Conservation (phyloP, 768 basidiomycete genomes). For the Naganishia onofrii region DNA sequence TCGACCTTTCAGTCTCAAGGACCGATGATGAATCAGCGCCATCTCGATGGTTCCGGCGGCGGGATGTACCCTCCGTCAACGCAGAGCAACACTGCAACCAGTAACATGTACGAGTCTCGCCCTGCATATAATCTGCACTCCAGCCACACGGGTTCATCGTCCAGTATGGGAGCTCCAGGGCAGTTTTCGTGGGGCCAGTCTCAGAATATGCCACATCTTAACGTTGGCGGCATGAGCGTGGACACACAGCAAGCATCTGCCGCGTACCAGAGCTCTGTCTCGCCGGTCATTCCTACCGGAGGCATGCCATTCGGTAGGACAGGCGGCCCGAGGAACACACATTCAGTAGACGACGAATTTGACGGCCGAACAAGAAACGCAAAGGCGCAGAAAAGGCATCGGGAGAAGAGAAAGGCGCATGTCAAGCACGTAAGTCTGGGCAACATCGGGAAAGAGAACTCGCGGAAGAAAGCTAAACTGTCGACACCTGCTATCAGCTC, state of each 20-base stretch:
- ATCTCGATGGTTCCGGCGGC: not conserved
- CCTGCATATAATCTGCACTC: not conserved
- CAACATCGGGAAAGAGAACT: not conserved
- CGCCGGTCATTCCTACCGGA: constrained; percentile 13
- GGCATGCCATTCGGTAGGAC: not conserved
- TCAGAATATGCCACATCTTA: not conserved
- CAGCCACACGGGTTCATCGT: not conserved
- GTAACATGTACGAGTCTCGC: not conserved
- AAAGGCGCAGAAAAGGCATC: constrained; percentile 49
- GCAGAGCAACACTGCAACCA: not conserved
- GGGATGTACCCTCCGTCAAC: not conserved
- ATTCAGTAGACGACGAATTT: constrained; percentile 37
- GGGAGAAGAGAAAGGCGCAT: constrained; percentile 50
- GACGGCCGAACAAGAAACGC: constrained; percentile 48
- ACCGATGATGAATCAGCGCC: not conserved
- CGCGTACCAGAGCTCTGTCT: constrained; percentile 9
- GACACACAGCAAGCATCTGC: constrained; percentile 1
- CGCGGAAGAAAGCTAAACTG: not conserved
- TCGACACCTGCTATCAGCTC: constrained; percentile 34
- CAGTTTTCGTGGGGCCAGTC: constrained; percentile 3
- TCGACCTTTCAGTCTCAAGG: not conserved
- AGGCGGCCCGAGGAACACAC: not conserved
- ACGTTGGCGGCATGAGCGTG: not conserved
- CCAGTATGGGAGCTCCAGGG: not conserved
- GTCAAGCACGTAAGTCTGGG: constrained; percentile 44